Base-by-base conservation (phyloP, 441 rosid species). In the Brassica balearica region DNA sequence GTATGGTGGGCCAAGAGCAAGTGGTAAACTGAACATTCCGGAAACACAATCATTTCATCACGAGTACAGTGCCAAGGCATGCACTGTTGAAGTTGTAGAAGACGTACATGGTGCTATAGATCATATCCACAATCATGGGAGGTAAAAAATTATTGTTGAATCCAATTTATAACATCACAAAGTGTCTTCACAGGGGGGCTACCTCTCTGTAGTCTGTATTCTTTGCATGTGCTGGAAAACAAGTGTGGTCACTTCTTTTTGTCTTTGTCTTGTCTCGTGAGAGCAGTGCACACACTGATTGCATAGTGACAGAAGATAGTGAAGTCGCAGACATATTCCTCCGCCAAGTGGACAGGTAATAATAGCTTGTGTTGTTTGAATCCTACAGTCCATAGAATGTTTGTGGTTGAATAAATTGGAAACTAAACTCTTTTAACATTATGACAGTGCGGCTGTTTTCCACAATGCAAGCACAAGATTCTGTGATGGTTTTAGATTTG, bases 401-500 rank as follows among this genome's bases (percentile, higher is more conserved):
- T 68, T 25, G 55, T 12, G 27, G 41, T 74, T 55, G 14, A 6
- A 56, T 46, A 71, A 14, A 19, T n/a, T 20, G 11, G 41, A 51
- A 76, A 55, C 38, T 69, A 56, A 75, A 27, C 34, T 64, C 32
- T 46, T 32, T 29, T 7, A 63, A 32, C 34, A 7, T 46, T 58
- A 58, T 77, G 70, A 63, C 91, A 94, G 99, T 86, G 99, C 98
- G 85, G 98, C 99, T 81, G 99, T 96, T 80, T 88, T 96, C 76
- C 99, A 94, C 83, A 96, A 96, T 65, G 97, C 98, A 75, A 94
- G 98, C 89, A 89, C 98, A 11, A 91, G 99, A 85, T 96, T 94
- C 76, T 87, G 90, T 69, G 99, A 96, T 27, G 98, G 99, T 19
- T 97, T 97, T 75, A 90, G 98, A 46, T 96, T 96, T 38, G 99